Percentiles rank a stretch among this genome's conserved stretches.
These are phyloP conservation scores for Margaritispora aquatica DNA, from an alignment of 495 filamentous ascomycete genomes.

Conservation along the genomic window DNA sequence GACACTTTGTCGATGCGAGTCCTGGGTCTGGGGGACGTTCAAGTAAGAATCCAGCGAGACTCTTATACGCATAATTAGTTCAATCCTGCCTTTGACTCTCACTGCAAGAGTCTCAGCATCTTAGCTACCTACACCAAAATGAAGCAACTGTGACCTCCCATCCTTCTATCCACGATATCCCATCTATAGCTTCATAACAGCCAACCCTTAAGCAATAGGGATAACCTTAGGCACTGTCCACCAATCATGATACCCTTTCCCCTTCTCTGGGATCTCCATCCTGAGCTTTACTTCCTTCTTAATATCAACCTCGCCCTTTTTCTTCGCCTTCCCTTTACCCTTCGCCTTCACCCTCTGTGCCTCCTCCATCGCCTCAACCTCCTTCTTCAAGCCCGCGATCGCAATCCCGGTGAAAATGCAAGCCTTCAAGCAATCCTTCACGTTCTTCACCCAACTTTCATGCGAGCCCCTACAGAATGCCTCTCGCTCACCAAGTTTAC, in stretches of 20 bases:
- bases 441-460: slow-evolving; percentile 50
- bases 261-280: slow-evolving; percentile 49
- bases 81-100: too few relatives aligned
- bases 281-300: slow-evolving; percentile 28
- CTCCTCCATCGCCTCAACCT: slow-evolving; percentile 15
- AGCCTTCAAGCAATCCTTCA: slow-evolving; percentile 54
- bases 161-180: neutral
- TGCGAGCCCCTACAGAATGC: slow-evolving; percentile 44
- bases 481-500: slow-evolving; percentile 37
- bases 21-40: too few relatives aligned
- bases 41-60: too few relatives aligned
- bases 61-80: too few relatives aligned
- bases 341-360: slow-evolving; percentile 53
- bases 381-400: slow-evolving; percentile 50
- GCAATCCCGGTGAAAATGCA: slow-evolving; percentile 63
- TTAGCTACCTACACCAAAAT: too few relatives aligned
- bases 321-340: slow-evolving; percentile 4
- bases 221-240: slow-evolving; percentile 68
- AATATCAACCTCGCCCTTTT: slow-evolving; percentile 11
- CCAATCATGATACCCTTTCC: slow-evolving; percentile 62
- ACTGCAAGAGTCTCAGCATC: too few relatives aligned
- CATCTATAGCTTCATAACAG: neutral
- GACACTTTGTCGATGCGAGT: too few relatives aligned
- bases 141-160: too few relatives aligned
- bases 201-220: slow-evolving; percentile 4